A percentile compares a stretch with the other conserved stretches of the same genome.
phyloP scores from a whole-genome alignment of 1,139 yeast genomes.

The Debaryomycetaceae sp. region DNA sequence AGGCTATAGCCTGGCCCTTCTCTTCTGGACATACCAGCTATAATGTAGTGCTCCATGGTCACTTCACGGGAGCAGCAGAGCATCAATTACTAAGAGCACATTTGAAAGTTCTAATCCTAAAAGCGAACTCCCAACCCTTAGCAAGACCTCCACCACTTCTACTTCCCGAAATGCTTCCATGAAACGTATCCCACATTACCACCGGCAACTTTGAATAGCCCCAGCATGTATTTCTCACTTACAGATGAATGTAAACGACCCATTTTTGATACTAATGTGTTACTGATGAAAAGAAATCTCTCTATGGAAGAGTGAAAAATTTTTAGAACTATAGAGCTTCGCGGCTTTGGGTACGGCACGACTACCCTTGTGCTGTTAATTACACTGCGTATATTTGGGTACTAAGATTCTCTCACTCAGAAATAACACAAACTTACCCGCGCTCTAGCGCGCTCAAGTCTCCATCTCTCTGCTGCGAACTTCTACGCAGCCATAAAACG shows the following conservation, averaged over 20 bases:
- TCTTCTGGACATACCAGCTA: too few species aligned
- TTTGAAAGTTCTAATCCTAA: slow-evolving; percentile 11
- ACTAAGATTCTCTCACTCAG: background rate
- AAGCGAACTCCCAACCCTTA: slow-evolving; percentile 28
- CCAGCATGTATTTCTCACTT: slow-evolving; percentile 36
- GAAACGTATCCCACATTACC: slow-evolving; percentile 5
- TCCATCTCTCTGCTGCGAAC: too few species aligned
- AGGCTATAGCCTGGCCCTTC: too few species aligned
- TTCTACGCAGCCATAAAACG: too few species aligned
- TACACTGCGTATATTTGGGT: background rate
- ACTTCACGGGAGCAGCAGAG: slow-evolving; percentile 14
- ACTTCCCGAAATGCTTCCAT: slow-evolving; percentile 8
- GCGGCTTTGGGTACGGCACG: background rate
- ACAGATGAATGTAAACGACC: slow-evolving; percentile 82
- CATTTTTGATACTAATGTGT: slow-evolving; percentile 42
- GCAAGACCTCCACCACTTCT: slow-evolving; percentile 25
- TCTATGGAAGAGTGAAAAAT: slow-evolving; percentile 12
- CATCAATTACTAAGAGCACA: slow-evolving; percentile 33
- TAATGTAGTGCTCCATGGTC: too few species aligned
- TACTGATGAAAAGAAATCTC: slow-evolving; percentile 28
- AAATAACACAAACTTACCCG: background rate
- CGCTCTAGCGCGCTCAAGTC: too few species aligned
- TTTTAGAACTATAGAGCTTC: slow-evolving; percentile 12
- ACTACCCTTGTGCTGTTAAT: background rate
- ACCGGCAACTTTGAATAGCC: background rate